phyloP scores from a whole-genome alignment of 352 stramenopile genomes.

The Blastocystis sp. region DNA sequence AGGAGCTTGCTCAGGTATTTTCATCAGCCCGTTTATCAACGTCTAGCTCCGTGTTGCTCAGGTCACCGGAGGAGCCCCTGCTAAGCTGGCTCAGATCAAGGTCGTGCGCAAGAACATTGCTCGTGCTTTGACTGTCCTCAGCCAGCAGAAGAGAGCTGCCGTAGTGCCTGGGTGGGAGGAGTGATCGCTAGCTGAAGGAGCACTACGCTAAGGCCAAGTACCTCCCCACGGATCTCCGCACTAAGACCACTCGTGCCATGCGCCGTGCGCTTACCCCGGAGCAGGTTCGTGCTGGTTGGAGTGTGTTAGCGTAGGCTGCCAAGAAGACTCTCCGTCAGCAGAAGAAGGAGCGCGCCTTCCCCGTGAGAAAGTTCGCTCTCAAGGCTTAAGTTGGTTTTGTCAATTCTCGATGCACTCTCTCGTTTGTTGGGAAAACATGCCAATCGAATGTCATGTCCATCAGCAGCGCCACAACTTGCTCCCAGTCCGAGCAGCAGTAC shows the following conservation, averaged over 20 bases:
- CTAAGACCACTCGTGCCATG: conserved; percentile 97
- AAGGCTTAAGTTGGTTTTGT: conserved; percentile 85
- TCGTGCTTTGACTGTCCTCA: conserved; percentile 97
- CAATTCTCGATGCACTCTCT: background rate
- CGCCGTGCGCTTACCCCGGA: conserved; percentile 89
- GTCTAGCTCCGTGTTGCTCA: conserved; percentile 92
- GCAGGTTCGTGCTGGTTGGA: conserved; percentile 88
- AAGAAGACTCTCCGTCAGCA: conserved; percentile 73
- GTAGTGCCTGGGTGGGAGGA: conserved; percentile 31
- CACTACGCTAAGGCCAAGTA: conserved; percentile 90
- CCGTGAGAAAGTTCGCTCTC: conserved; percentile 90
- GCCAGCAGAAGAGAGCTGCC: conserved; percentile 96
- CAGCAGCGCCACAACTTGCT: background rate
- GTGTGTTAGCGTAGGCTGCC: conserved; percentile 71
- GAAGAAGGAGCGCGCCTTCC: conserved; percentile 93
- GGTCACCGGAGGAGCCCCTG: conserved; percentile 93
- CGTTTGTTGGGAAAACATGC: background rate
- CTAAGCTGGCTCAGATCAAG: conserved; percentile 99
- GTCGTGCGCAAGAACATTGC: conserved; percentile 97
- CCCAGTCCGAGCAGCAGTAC: background rate
- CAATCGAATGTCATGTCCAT: background rate
- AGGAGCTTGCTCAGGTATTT: conserved; percentile 86
- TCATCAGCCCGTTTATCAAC: background rate
- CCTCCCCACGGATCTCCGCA: conserved; percentile 91
- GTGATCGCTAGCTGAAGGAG: conserved; percentile 79